These are phyloP conservation scores for Kwoniella shivajii DNA, from an alignment of 1,284 basidiomycete genomes.

Conservation along the genomic window DNA sequence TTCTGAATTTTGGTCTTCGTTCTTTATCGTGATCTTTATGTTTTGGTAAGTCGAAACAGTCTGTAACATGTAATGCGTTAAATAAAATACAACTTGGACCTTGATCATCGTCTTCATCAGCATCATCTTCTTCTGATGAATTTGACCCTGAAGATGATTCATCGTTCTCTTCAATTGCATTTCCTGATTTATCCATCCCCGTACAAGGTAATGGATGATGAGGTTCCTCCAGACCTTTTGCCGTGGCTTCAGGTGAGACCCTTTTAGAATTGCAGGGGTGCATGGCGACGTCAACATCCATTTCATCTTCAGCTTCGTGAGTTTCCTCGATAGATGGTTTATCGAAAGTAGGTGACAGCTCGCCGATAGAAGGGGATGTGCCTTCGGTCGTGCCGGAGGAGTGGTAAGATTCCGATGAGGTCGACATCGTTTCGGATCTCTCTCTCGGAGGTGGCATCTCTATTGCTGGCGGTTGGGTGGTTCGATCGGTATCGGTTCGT, in stretches of 20 bases:
- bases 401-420: constrained; percentile 40
- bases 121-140: constrained; percentile 15
- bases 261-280: constrained; percentile 48
- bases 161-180: neutral
- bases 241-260: constrained; percentile 22
- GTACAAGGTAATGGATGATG: constrained; percentile 29
- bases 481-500: constrained; percentile 10
- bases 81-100: constrained; percentile 47
- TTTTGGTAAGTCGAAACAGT: constrained; percentile 49
- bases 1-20: constrained; percentile 35
- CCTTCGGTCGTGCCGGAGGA: constrained; percentile 38
- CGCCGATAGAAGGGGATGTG: constrained; percentile 33
- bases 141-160: neutral
- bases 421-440: constrained; percentile 40
- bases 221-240: constrained; percentile 21
- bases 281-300: constrained; percentile 45
- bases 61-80: constrained; percentile 49
- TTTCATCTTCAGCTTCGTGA: constrained; percentile 2
- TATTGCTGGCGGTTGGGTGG: constrained; percentile 13
- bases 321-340: constrained; percentile 9
- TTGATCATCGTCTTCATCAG: constrained; percentile 28
- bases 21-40: constrained; percentile 4
- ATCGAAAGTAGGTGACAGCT: constrained; percentile 16
- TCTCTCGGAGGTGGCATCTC: constrained; percentile 24
- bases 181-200: neutral